These are phyloP conservation scores for Tolypocladium ophioglossoides DNA, from an alignment of 2,329 filamentous ascomycete species.

Conservation along the genomic window DNA sequence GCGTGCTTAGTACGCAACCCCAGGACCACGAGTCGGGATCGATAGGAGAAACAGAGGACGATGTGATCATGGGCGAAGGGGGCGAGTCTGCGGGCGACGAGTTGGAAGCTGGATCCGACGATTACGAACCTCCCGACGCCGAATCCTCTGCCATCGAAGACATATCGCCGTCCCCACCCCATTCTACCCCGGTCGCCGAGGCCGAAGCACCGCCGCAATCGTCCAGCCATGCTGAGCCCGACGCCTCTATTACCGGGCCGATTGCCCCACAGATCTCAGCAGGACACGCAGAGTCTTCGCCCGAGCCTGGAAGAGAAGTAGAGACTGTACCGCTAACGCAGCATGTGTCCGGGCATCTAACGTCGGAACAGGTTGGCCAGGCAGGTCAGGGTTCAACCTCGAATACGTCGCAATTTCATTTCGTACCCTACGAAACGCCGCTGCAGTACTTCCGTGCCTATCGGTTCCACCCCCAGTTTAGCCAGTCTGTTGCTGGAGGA, in stretches of 20 bases:
- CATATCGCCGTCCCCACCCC: neutral
- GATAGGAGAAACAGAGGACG: neutral
- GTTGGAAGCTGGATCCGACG: constrained; percentile 30
- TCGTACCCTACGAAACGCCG: constrained; percentile 67
- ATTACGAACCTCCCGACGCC: constrained; percentile 44
- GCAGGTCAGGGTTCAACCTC: constrained; percentile 1
- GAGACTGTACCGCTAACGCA: constrained; percentile 8
- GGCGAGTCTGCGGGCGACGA: constrained; percentile 27
- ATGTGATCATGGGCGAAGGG: constrained; percentile 10
- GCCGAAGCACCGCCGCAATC: constrained; percentile 13
- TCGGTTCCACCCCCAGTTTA: constrained; percentile 76
- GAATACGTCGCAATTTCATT: constrained; percentile 10
- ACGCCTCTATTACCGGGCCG: constrained; percentile 7
- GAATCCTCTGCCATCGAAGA: constrained; percentile 4
- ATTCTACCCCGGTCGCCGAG: constrained; percentile 6
- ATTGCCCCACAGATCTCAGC: constrained; percentile 20
- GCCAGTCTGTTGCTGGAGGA: constrained; percentile 58
- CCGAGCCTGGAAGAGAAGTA: constrained; percentile 31
- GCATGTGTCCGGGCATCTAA: constrained; percentile 7
- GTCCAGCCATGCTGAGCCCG: constrained; percentile 11
- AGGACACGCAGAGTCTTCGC: constrained; percentile 12
- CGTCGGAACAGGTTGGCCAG: constrained; percentile 9
- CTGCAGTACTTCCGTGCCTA: constrained; percentile 76
- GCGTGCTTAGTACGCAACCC: neutral
- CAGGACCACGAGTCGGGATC: neutral